Evolutionary conservation across 1,284 basidiomycete species (phyloP), one percentile per base, ranked within the genome.

Genomic region (Trametes polyzona): DNA sequence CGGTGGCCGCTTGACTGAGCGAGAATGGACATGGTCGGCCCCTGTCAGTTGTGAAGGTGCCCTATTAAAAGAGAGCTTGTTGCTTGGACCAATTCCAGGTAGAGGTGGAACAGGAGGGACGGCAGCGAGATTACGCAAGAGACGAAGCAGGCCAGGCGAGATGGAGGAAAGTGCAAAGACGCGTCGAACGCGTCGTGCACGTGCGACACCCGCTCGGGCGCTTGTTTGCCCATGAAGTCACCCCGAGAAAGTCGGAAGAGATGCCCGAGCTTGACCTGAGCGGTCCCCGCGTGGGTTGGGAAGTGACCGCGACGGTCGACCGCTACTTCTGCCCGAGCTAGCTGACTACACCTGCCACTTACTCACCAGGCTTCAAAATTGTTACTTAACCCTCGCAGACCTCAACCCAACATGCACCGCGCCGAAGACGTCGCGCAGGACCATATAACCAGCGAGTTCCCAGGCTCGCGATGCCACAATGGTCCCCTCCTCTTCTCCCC

Each of bases 141-240:
- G 30, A 16, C 23, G 41, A 17, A 21, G 24, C 14, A 12, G 43
- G 37, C n/a, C 23, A 47, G 21, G 17, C 33, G 40, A 48, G 48
- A 23, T 35, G 51, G 43, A 41, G 48, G 47, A 37, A n/a, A 33
- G 26, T 32, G 36, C 21, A 12, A 48, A 54, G 55, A 57, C 56
- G 59, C 59, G 50, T 58, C 43, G 48, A 55, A 58, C 57, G 60
- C 57, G 57, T 59, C 57, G 60, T 11, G 54, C 60, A 62, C 60
- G 60, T 62, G 60, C 52, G 44, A 19, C 14, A 41, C 23, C 29
- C 32, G 36, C 36, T 29, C 26, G 23, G 47, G 60, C 60, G 60
- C 54, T 57, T 58, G 47, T 36, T 33, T 16, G 32, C 29, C 12
- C 21, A 6, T n/a, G 21, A 5, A 14, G 3, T 30, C 9, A 2